phyloP scores from a whole-genome alignment of 2,329 filamentous ascomycete species.

The Hyphodiscus sp. region DNA sequence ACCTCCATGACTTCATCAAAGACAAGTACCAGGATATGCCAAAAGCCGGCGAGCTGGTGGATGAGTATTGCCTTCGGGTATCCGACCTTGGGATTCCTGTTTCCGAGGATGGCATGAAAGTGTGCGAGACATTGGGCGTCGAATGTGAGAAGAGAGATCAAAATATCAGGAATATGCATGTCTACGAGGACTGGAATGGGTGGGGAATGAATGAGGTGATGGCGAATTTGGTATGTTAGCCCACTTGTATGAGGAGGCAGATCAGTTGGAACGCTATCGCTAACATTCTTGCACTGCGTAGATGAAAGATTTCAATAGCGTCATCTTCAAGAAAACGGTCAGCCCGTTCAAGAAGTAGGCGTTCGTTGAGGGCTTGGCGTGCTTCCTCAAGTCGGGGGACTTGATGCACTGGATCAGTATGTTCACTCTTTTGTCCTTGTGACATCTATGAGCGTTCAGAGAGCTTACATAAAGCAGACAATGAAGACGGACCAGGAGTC shows the following conservation, averaged over 20 bases:
- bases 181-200: conserved; percentile 20
- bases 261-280: no score
- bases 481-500: conserved; percentile 12
- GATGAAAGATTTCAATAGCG: conserved; percentile 16
- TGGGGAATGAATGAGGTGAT: conserved; percentile 14
- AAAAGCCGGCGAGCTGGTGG: conserved; percentile 9
- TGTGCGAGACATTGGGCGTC: conserved; percentile 6
- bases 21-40: conserved; percentile 20
- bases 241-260: no score
- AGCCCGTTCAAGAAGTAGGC: conserved; percentile 19
- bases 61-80: conserved; percentile 10
- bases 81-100: conserved; percentile 16
- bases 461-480: conserved; percentile 6
- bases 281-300: no score
- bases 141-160: conserved; percentile 17
- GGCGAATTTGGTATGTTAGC: conserved; percentile 18
- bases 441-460: no score
- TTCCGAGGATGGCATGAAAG: conserved; percentile 7
- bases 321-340: conserved; percentile 15
- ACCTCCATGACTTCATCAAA: conserved; percentile 12
- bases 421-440: neutral
- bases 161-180: conserved; percentile 12
- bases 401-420: conserved; percentile 9
- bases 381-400: conserved; percentile 8
- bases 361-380: conserved; percentile 13